A percentile compares a stretch with the other conserved stretches of the same genome.
Evolutionary conservation across 176 grass and related monocot genomes (phyloP).

Genomic region (Zea luxurians): DNA sequence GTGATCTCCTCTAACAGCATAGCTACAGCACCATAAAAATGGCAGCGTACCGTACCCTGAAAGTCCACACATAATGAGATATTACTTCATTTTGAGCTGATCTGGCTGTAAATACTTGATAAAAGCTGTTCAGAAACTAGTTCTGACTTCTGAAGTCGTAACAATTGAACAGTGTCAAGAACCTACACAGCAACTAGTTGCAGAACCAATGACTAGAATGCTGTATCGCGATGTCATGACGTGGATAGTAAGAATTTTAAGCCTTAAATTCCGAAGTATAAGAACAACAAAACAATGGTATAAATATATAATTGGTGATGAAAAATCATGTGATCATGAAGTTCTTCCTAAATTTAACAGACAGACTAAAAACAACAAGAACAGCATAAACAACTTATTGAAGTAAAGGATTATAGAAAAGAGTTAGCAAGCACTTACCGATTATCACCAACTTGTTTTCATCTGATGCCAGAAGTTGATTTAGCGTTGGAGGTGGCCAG

Average conservation of each 20-base stretch:
- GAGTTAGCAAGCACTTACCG: background rate
- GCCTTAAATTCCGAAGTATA: background rate
- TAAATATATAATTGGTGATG: background rate
- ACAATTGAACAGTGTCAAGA: background rate
- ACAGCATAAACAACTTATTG: background rate
- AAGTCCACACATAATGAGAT: background rate
- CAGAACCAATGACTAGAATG: background rate
- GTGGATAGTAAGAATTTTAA: background rate
- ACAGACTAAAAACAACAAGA: background rate
- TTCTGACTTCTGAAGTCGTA: background rate
- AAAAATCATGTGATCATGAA: background rate
- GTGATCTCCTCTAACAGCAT: background rate
- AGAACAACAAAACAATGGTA: background rate
- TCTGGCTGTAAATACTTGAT: background rate
- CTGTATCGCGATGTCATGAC: background rate
- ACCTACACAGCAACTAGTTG: background rate
- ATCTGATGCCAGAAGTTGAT: background rate
- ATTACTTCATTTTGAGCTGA: background rate
- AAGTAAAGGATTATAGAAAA: constrained; percentile 1
- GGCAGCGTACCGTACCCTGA: background rate
- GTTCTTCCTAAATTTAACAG: background rate
- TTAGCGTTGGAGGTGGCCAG: background rate
- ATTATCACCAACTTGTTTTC: constrained; percentile 7
- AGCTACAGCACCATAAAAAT: background rate
- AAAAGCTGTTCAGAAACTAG: background rate